These are phyloP conservation scores for Penicillium paradoxum DNA, from an alignment of 495 filamentous ascomycete genomes.

Conservation along the genomic window DNA sequence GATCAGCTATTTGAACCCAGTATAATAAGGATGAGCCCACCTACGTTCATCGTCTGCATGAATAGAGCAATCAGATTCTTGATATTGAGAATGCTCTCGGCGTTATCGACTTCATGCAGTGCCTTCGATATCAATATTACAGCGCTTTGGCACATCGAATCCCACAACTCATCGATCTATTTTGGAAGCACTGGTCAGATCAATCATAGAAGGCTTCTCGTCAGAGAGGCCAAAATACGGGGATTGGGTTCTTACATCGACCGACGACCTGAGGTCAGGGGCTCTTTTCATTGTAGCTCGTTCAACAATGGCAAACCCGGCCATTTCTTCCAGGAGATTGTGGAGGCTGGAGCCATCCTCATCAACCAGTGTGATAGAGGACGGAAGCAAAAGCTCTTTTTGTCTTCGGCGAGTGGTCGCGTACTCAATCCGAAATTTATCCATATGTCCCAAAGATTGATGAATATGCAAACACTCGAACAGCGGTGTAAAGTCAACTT, in stretches of 20 bases:
- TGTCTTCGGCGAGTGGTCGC: constrained; percentile 82
- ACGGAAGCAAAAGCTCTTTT: constrained; percentile 81
- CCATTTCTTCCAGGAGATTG: constrained; percentile 84
- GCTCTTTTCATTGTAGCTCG: constrained; percentile 85
- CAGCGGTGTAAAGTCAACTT: constrained; percentile 89
- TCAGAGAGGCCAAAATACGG: background rate
- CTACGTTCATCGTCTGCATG: constrained; percentile 92
- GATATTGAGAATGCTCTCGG: constrained; percentile 80
- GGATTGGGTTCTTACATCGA: constrained; percentile 58
- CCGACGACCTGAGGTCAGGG: constrained; percentile 71
- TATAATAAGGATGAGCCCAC: constrained; percentile 11
- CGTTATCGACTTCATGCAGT: constrained; percentile 70
- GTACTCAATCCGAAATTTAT: constrained; percentile 87
- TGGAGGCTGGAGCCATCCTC: constrained; percentile 75
- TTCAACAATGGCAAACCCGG: constrained; percentile 95
- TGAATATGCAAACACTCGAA: constrained; percentile 97
- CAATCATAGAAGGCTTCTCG: background rate
- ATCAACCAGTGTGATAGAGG: constrained; percentile 62
- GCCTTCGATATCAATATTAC: constrained; percentile 75
- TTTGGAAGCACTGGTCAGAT: constrained; percentile 4
- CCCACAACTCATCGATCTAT: constrained; percentile 94
- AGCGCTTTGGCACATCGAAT: constrained; percentile 89
- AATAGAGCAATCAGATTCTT: constrained; percentile 90
- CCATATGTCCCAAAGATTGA: constrained; percentile 85
- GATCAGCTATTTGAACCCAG: constrained; percentile 9